Evolutionary conservation across 2,329 filamentous ascomycete genomes (phyloP).

Genomic region (Colletotrichum caudatum): DNA sequence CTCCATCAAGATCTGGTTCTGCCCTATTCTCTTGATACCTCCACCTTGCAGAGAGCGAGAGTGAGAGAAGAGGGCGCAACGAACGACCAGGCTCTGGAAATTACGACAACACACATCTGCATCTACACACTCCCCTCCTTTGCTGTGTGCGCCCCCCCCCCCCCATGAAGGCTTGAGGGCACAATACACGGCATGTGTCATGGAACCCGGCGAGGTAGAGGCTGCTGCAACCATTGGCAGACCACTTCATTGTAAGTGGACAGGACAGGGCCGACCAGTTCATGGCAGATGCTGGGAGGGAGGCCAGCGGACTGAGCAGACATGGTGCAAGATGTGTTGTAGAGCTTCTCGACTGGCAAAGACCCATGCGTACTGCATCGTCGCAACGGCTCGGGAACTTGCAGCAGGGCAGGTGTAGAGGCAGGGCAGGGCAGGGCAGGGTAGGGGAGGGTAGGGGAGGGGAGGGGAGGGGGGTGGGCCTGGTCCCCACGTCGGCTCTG

Average conservation of each 20-base stretch:
- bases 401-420: constrained; percentile 8
- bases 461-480: neutral
- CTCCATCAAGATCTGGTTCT: constrained; percentile 2
- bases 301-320: neutral
- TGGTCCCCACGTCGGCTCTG: constrained; percentile 3
- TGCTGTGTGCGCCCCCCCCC: constrained; percentile 1
- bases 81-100: constrained; percentile 15
- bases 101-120: constrained; percentile 19
- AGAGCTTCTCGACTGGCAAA: neutral
- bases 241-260: constrained; percentile 1
- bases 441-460: too few relatives aligned
- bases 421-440: too few relatives aligned
- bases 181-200: constrained; percentile 24
- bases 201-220: constrained; percentile 15
- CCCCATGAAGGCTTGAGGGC: constrained; percentile 10
- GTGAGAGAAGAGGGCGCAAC: neutral
- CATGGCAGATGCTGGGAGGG: neutral
- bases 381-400: constrained; percentile 6
- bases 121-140: constrained; percentile 1
- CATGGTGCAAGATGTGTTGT: constrained; percentile 1
- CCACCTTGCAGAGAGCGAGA: neutral
- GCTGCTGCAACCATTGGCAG: constrained; percentile 3
- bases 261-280: neutral
- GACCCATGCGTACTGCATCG: neutral
- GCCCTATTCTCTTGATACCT: neutral